These are phyloP conservation scores for Plasmopara muralis DNA, from an alignment of 352 stramenopile genomes.

Conservation along the genomic window DNA sequence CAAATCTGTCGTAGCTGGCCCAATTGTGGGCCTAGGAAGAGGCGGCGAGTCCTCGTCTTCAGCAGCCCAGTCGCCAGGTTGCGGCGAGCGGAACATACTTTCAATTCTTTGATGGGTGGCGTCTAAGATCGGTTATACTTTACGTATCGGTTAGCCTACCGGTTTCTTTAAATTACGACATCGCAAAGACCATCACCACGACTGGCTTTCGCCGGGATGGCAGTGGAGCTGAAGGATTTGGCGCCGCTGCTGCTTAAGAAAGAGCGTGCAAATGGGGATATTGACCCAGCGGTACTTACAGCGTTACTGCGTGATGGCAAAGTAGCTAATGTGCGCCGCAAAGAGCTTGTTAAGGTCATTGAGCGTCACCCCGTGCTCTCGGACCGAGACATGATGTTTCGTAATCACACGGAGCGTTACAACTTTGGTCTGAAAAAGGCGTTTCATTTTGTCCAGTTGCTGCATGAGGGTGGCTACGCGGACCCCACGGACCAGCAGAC, in stretches of 20 bases:
- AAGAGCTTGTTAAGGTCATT: slow-evolving; percentile 17
- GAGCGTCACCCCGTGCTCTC: slow-evolving; percentile 21
- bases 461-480: slow-evolving; percentile 14
- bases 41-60: slow-evolving; percentile 54
- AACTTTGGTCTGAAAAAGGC: slow-evolving; percentile 23
- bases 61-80: slow-evolving; percentile 66
- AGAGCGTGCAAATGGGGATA: slow-evolving; percentile 20
- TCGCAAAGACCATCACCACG: too few species aligned
- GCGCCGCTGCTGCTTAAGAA: slow-evolving; percentile 19
- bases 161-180: not conserved
- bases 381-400: slow-evolving; percentile 26
- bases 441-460: slow-evolving; percentile 20
- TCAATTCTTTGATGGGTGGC: slow-evolving; percentile 5
- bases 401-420: slow-evolving; percentile 26
- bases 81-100: slow-evolving; percentile 62
- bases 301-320: slow-evolving; percentile 13
- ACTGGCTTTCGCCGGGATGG: too few species aligned
- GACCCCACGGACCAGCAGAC: slow-evolving; percentile 20
- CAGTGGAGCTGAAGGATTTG: slow-evolving; percentile 24
- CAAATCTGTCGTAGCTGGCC: not conserved
- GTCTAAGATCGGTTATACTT: not conserved
- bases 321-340: slow-evolving; percentile 14
- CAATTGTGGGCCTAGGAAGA: slow-evolving; percentile 7
- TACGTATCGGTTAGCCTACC: not conserved
- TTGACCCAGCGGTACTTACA: slow-evolving; percentile 15